Percentiles rank a stretch among this genome's conserved stretches.
phyloP scores from a whole-genome alignment of 2,329 filamentous ascomycete genomes.

The Macrophomina phaseolina region DNA sequence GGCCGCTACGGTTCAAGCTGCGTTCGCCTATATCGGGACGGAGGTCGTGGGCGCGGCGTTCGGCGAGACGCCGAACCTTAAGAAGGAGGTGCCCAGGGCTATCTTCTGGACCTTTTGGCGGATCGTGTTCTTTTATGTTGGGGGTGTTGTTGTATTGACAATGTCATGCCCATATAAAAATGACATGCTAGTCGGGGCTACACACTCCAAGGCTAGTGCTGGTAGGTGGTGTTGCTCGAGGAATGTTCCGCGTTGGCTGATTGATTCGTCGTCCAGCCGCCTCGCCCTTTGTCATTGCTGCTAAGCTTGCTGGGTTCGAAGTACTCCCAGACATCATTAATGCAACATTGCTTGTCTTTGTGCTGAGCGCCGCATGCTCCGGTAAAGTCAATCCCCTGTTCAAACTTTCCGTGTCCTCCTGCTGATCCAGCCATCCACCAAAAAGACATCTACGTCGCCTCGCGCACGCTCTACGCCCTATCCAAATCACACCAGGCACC shows the following conservation, averaged over 20 bases:
- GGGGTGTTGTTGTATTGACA: slow-evolving; percentile 68
- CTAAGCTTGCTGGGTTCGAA: slow-evolving; percentile 50
- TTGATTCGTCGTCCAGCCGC: slow-evolving; percentile 45
- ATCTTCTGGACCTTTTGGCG: slow-evolving; percentile 78
- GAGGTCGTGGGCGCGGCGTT: slow-evolving; percentile 79
- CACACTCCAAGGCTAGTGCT: slow-evolving; percentile 11
- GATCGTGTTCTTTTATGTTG: slow-evolving; percentile 71
- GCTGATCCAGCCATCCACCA: not conserved
- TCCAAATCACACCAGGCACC: slow-evolving; percentile 52
- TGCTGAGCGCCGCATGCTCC: slow-evolving; percentile 69
- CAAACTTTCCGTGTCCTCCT: not conserved
- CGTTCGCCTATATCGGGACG: slow-evolving; percentile 74
- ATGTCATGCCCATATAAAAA: slow-evolving; percentile 71
- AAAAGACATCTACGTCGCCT: slow-evolving; percentile 45
- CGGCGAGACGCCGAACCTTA: slow-evolving; percentile 75
- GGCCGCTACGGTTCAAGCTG: slow-evolving; percentile 70
- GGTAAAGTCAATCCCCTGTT: not conserved
- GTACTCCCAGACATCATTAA: slow-evolving; percentile 69
- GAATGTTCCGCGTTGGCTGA: too few species aligned
- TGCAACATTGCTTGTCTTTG: slow-evolving; percentile 76
- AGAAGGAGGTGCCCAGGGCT: slow-evolving; percentile 72
- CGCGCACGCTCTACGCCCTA: slow-evolving; percentile 49
- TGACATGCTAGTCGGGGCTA: slow-evolving; percentile 51
- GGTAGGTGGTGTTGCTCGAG: not conserved
- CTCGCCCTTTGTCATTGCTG: slow-evolving; percentile 62